Percentiles rank a stretch among this genome's conserved stretches.
Conservation (phyloP, 2,329 filamentous ascomycete genomes). For the Ploettnerulaceae sp. region DNA sequence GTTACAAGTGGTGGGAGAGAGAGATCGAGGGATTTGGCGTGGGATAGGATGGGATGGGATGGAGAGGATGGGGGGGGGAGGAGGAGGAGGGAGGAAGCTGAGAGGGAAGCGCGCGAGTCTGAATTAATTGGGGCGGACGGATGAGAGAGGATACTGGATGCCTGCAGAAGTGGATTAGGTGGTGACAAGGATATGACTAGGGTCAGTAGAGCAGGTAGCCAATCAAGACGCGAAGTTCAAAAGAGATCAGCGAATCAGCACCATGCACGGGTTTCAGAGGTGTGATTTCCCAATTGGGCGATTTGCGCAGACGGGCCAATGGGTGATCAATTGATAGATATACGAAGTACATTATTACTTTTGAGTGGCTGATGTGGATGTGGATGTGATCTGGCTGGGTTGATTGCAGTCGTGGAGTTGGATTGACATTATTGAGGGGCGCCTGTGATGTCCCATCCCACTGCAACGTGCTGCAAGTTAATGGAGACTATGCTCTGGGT, state of each 20-base stretch:
- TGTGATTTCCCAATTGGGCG: neutral
- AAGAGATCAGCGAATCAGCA: neutral
- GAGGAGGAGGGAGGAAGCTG: neutral
- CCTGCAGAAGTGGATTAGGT: neutral
- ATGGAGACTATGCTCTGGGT: no score
- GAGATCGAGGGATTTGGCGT: conserved; percentile 1
- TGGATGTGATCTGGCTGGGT: neutral
- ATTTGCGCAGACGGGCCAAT: neutral
- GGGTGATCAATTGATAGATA: neutral
- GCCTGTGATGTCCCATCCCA: neutral
- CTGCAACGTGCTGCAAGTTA: neutral
- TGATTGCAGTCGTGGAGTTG: neutral
- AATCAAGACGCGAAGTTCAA: neutral
- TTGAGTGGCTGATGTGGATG: neutral
- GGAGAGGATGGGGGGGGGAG: neutral
- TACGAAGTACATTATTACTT: neutral
- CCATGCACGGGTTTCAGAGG: neutral
- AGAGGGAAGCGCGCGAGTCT: neutral
- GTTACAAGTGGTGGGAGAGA: neutral
- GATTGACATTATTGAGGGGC: neutral
- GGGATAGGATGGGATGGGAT: neutral
- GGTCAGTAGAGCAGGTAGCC: neutral
- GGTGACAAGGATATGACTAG: neutral
- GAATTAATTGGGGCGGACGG: neutral
- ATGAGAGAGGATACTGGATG: neutral